Evolutionary conservation across 371 early-diverging fungal species (phyloP), one percentile per base, ranked within the genome.

Genomic region (Mortierella sp.): DNA sequence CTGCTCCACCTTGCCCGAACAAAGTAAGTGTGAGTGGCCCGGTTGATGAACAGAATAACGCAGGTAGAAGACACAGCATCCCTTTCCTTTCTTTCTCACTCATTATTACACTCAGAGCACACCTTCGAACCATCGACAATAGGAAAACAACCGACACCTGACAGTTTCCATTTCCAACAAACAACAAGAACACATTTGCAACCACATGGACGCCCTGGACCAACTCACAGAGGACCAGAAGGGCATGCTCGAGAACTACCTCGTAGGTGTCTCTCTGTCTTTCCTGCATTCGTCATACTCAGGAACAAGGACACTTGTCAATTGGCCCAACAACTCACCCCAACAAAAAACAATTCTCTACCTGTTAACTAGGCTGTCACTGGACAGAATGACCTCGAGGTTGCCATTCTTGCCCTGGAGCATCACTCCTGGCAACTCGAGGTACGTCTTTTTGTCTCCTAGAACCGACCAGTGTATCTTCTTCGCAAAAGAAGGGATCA

Each of bases 371-470:
- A 86, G 87, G 82, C 76, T 55, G 80, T 86, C 50, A 86, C 87
- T 28, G 87, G 87, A n/a, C 87, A 86, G 65, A 82, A 80, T 75
- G 87, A 86, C 54, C 75, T 86, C 24, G 87, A 86, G 16, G 72
- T 86, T 34, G 87, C 87, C 73, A 77, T 86, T 50, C 73, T 82
- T 11, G 80, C 87, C 38, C 55, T 86, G 44, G 87, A 86, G 44
- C 82, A 82, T 58, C 87, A 86, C 70, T 86, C 83, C 2, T 86
- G 87, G 87, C 80, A 86, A 47, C 77, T 86, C 13, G 87, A 86
- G 87, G 87, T 60, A 80, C 72, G 80, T 57, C 34, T 58, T 58
- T 31, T 34, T 34, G 19, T 28, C 28, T 14, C 19, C 63, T 63
- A 7, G 16, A 7, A 34, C 8, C 24, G 68, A 26, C 21, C 19